Evolutionary conservation across 148 eudicot species (phyloP), one percentile per base, ranked within the genome.

Genomic region (Selenicereus undatus): DNA sequence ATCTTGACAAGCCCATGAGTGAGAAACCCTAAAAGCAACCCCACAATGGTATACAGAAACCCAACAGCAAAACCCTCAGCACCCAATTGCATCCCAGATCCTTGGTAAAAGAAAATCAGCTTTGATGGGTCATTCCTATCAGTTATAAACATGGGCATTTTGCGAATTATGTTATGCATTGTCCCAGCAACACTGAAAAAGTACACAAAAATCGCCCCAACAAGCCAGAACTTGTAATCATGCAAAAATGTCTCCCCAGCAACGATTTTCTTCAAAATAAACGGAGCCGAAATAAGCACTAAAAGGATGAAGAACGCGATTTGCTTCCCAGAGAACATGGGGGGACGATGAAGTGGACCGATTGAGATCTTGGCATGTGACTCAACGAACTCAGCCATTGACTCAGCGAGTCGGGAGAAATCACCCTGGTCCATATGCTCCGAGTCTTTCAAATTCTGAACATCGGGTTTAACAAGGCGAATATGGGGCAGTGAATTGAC

Each of bases 161-260:
- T 89, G 72, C 99, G 78, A 75, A 96, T 96, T 0, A 96, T 91
- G 10, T 91, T 96, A 39, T 89, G 90, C 99, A 93, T 96, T 0
- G 95, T 89, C 27, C 99, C 99, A 0, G 98, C 94, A 84, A 96
- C 99, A 75, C 99, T 95, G 74, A 95, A 90, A 56, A 95, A 95
- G 87, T 95, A 95, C 0, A 95, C 89, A 64, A 93, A 92, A 13
- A 91, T 80, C 1, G 97, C 85, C 54, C 95, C 90, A 3, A 86
- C 73, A 51, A 93, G 71, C 97, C 97, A 95, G 10, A 91, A 6
- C 79, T 82, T 87, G 60, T 82, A 86, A 52, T 92, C 89, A 75
- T 92, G 95, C 54, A 95, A 85, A n/a, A 93, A 36, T 8, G 97
- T 95, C 39, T 90, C 84, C 0, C 99, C 97, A 0, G 81, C 56